A percentile compares a stretch with the other conserved stretches of the same genome.
These are phyloP conservation scores for Ogataea hybrid DNA, from an alignment of 1,139 yeast genomes.

Conservation along the genomic window DNA sequence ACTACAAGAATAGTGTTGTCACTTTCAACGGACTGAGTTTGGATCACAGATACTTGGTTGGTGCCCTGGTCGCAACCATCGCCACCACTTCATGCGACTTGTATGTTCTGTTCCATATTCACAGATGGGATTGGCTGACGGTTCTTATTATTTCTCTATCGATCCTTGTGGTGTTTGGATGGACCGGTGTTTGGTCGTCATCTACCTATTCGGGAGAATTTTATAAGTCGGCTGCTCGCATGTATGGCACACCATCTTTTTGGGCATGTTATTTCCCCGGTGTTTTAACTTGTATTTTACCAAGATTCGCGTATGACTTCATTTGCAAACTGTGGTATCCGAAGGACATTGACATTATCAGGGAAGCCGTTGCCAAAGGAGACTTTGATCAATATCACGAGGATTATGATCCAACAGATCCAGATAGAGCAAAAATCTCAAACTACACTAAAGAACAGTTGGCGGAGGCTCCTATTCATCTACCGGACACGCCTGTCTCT, in stretches of 20 bases:
- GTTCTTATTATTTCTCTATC: slow-evolving; percentile 61
- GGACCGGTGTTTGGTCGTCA: slow-evolving; percentile 92
- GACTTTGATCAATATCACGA: slow-evolving; percentile 49
- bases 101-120: slow-evolving; percentile 78
- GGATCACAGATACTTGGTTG: slow-evolving; percentile 86
- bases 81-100: slow-evolving; percentile 78
- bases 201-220: slow-evolving; percentile 59
- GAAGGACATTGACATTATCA: slow-evolving; percentile 76
- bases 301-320: slow-evolving; percentile 69
- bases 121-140: slow-evolving; percentile 94
- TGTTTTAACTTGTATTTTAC: slow-evolving; percentile 66
- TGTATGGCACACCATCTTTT: slow-evolving; percentile 68
- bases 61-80: slow-evolving; percentile 75
- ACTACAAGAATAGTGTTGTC: slow-evolving; percentile 54
- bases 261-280: slow-evolving; percentile 87
- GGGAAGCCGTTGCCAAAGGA: slow-evolving; percentile 69
- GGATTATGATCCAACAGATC: slow-evolving; percentile 61
- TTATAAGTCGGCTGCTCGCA: slow-evolving; percentile 70
- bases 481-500: slow-evolving; percentile 42
- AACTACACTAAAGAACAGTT: slow-evolving; percentile 58
- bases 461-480: slow-evolving; percentile 48
- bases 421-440: slow-evolving; percentile 45
- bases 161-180: slow-evolving; percentile 64
- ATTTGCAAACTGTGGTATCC: slow-evolving; percentile 65
- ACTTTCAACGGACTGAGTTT: slow-evolving; percentile 61